phyloP scores from a whole-genome alignment of 805 yeast species.

The Wickerhamomyces sydowiorum region DNA sequence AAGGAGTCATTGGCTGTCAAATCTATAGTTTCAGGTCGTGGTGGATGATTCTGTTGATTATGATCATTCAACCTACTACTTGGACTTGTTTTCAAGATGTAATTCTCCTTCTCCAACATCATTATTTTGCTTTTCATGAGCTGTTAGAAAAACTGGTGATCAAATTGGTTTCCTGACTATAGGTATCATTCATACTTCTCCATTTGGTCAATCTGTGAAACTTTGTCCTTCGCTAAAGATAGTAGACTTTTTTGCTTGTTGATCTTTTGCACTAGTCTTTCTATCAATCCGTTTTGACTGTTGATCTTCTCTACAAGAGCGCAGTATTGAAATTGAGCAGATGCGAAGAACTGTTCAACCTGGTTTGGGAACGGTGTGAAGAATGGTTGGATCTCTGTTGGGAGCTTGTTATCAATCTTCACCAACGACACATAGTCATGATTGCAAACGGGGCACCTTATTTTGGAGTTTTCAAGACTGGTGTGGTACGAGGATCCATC shows the following conservation, averaged over 20 bases:
- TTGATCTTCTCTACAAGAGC: constrained; percentile 15
- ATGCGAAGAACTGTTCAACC: constrained; percentile 18
- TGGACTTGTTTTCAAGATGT: not conserved
- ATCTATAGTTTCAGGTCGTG: constrained; percentile 17
- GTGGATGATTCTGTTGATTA: not conserved
- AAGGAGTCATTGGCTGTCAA: constrained; percentile 14
- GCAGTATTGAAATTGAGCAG: constrained; percentile 19
- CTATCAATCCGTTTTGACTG: constrained; percentile 10
- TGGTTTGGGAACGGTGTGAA: constrained; percentile 19
- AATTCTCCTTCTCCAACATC: not conserved
- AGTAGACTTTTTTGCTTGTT: constrained; percentile 18
- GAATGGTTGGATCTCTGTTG: constrained; percentile 16
- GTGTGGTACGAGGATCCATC: constrained; percentile 3
- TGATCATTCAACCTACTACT: not conserved
- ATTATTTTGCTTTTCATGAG: not conserved
- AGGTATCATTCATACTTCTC: constrained; percentile 9
- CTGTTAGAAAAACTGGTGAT: not conserved
- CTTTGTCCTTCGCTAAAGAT: constrained; percentile 18
- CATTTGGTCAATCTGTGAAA: constrained; percentile 9
- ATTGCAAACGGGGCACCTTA: constrained; percentile 13
- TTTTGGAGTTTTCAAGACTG: constrained; percentile 5
- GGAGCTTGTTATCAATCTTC: constrained; percentile 13
- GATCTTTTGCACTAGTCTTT: constrained; percentile 11
- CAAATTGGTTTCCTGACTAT: too few species aligned
- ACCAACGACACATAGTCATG: constrained; percentile 12